Evolutionary conservation across 352 stramenopile species (phyloP), one percentile per base, ranked within the genome.

Genomic region (Globisporangium polare): DNA sequence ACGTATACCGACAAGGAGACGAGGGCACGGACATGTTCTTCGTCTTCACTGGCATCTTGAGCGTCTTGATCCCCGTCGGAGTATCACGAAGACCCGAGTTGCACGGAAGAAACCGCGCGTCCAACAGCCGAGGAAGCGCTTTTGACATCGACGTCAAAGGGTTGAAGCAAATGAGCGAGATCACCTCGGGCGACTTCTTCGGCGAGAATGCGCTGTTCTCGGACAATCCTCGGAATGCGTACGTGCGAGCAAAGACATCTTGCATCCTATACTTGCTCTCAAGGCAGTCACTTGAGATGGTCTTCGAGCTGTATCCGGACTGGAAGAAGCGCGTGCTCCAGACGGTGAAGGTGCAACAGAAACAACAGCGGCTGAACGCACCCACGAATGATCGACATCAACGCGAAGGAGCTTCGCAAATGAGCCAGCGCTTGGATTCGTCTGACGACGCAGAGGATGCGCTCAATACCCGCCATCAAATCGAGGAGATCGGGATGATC

Each of bases 11-110:
- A 12, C 75, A 69, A 20, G 68, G 73, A 4, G 77, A 87, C 9
- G 69, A 83, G 22, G 77, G 75, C 1, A 74, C 63, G 31, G 77
- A 87, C n/a, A 87, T 87, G 77, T 87, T 65, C 35, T 85, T 87
- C 49, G 69, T 87, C 1, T 87, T 83, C 41, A 75, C 76, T 4
- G 77, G 77, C 0, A 65, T 80, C 5, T 64, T 87, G 0, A 68
- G 69, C 9, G 67, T 84, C 18, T 60, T 76, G 18, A 27, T 85
- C 1, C 72, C 67, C 4, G 39, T 54, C 7, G 29, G 41, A 12
- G 0, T 41, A 5, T 22, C 29, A 24, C 53, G 31, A 59, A 49
- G 29, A 22, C 8, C 39, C 39, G 61, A 59, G 0, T 41, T 17
- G n/a, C 33, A 58, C 17, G 43, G 55, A 18, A 41, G 35, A 3